Evolutionary conservation across 257 asterid genomes (phyloP).

Genomic region (Oldenlandia corymbosa): DNA sequence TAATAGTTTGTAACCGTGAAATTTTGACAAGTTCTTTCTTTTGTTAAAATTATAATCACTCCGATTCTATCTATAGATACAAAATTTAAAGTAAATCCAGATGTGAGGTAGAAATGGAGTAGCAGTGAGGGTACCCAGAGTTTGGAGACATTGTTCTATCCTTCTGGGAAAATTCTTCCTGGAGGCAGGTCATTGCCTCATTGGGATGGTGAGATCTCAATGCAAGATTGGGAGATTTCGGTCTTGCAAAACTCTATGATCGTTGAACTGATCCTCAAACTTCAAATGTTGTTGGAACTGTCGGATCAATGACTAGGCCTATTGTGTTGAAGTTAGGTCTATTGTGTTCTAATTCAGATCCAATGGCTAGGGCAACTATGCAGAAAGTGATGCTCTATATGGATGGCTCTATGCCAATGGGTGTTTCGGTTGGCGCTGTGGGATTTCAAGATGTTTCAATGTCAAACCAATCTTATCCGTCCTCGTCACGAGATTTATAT

Average conservation of each 20-base stretch:
- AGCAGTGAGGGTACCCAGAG: too few species aligned
- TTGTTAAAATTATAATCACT: too few species aligned
- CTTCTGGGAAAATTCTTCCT: too few species aligned
- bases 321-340: constrained; percentile 52
- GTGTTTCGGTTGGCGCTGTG: constrained; percentile 17
- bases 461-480: constrained; percentile 20
- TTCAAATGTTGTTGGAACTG: constrained; percentile 58
- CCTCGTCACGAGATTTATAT: constrained; percentile 20
- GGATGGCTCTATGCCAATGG: constrained; percentile 37
- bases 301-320: constrained; percentile 75
- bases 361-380: constrained; percentile 45
- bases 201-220: constrained; percentile 59
- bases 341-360: constrained; percentile 43
- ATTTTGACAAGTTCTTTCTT: too few species aligned
- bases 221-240: constrained; percentile 64
- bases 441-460: constrained; percentile 33
- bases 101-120: too few species aligned
- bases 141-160: too few species aligned
- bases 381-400: constrained; percentile 36
- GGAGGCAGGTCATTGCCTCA: constrained; percentile 32
- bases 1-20: too few species aligned
- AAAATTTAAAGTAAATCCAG: too few species aligned
- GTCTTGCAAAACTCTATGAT: constrained; percentile 56
- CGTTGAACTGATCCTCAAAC: constrained; percentile 64
- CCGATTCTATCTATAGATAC: too few species aligned